Percentiles rank a stretch among this genome's conserved stretches.
Evolutionary conservation across 2,329 filamentous ascomycete genomes (phyloP).

Genomic region (Paracorniculantispora psalliotae): DNA sequence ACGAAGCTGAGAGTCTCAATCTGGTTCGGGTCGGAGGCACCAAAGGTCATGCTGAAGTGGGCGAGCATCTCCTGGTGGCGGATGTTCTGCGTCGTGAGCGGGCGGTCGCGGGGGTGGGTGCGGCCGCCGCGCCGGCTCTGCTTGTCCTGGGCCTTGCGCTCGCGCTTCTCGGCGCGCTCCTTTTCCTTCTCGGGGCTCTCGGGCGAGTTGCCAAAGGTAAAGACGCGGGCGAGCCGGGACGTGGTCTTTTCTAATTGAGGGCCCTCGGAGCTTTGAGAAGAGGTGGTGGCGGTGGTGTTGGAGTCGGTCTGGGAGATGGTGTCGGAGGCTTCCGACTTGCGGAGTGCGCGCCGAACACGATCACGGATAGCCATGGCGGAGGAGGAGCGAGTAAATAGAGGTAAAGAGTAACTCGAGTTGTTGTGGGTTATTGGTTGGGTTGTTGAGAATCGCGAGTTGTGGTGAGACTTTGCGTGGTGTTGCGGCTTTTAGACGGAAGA

Average conservation of each 20-base stretch:
- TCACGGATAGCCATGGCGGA: slow-evolving; percentile 40
- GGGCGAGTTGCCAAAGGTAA: slow-evolving; percentile 26
- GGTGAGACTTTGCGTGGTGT: not conserved
- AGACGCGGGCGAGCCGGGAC: slow-evolving; percentile 26
- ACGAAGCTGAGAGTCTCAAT: slow-evolving; percentile 29
- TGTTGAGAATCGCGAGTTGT: not conserved
- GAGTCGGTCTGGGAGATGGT: slow-evolving; percentile 29
- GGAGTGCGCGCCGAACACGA: slow-evolving; percentile 36
- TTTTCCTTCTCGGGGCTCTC: slow-evolving; percentile 16
- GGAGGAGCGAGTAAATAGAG: not conserved
- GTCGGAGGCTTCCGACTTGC: slow-evolving; percentile 31
- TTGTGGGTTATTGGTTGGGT: not conserved
- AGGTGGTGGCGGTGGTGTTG: slow-evolving; percentile 25
- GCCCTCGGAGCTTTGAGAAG: slow-evolving; percentile 25
- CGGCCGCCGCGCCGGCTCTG: slow-evolving; percentile 9
- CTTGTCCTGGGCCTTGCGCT: slow-evolving; percentile 17
- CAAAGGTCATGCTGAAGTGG: slow-evolving; percentile 43
- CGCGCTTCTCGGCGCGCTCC: slow-evolving; percentile 16
- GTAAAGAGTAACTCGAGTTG: not conserved
- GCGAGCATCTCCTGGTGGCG: slow-evolving; percentile 43
- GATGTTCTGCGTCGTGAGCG: slow-evolving; percentile 41
- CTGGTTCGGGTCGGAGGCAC: slow-evolving; percentile 30
- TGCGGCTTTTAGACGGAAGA: slow-evolving; percentile 1
- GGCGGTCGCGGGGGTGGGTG: slow-evolving; percentile 40
- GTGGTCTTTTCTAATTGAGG: slow-evolving; percentile 27